These are phyloP conservation scores for Lasiosphaeria hispida DNA, from an alignment of 495 filamentous ascomycete species.

Conservation along the genomic window DNA sequence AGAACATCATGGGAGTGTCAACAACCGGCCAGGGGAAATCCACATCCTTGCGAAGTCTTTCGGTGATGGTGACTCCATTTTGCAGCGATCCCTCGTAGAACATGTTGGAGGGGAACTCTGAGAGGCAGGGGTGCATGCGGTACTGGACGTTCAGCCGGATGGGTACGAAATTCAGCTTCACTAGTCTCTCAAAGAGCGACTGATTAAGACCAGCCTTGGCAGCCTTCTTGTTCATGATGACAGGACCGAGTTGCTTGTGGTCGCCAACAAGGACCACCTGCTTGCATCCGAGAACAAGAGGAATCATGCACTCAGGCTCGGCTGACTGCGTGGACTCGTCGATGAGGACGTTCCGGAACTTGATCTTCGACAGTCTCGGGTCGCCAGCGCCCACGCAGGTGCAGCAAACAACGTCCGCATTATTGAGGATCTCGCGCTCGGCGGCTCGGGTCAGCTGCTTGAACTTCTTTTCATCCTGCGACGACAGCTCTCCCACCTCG, in stretches of 20 bases:
- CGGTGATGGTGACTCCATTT: constrained; percentile 89
- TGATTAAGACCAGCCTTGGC: constrained; percentile 97
- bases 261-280: constrained; percentile 97
- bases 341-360: constrained; percentile 96
- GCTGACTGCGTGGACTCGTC: constrained; percentile 99
- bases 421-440: constrained; percentile 92
- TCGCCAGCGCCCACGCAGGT: constrained; percentile 98
- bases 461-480: constrained; percentile 96
- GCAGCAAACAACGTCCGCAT: constrained; percentile 98
- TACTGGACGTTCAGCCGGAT: constrained; percentile 97
- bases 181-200: constrained; percentile 93
- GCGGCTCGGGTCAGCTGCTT: constrained; percentile 91
- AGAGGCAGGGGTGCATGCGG: constrained; percentile 98
- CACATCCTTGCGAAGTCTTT: constrained; percentile 86
- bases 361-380: constrained; percentile 90
- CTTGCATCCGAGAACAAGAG: constrained; percentile 94
- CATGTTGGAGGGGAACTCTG: constrained; percentile 99
- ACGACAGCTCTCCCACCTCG: constrained; percentile 88
- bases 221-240: constrained; percentile 99
- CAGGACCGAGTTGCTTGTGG: constrained; percentile 96
- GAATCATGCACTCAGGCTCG: constrained; percentile 99
- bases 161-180: constrained; percentile 86
- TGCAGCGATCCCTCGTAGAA: constrained; percentile 98
- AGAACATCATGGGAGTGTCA: constrained; percentile 99
- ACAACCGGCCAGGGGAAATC: constrained; percentile 97